Percentiles rank a stretch among this genome's conserved stretches.
These are phyloP conservation scores for Penicillium dipodomyicola DNA, from an alignment of 495 filamentous ascomycete species.

Conservation along the genomic window DNA sequence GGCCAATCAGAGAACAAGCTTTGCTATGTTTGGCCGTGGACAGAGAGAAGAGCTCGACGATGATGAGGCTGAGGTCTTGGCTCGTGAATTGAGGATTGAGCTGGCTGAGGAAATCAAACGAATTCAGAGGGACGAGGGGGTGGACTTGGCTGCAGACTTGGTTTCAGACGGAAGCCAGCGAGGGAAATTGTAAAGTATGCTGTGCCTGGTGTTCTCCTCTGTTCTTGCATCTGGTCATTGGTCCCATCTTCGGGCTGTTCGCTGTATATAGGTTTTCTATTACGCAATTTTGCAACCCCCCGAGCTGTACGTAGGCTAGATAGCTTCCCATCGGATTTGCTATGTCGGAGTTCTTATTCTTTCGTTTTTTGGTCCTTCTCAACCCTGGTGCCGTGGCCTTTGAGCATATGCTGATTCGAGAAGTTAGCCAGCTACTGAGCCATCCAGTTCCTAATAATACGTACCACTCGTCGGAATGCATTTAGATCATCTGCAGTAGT, in stretches of 20 bases:
- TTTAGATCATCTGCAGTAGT: conserved; percentile 74
- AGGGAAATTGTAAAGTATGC: conserved; percentile 27
- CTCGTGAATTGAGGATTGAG: conserved; percentile 57
- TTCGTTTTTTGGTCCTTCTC: conserved; percentile 6
- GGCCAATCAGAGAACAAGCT: conserved; percentile 51
- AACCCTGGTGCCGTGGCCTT: conserved; percentile 1
- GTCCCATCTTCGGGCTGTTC: neutral
- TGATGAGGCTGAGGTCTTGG: conserved; percentile 68
- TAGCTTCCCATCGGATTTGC: neutral
- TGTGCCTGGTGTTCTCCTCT: neutral
- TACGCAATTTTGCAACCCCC: neutral
- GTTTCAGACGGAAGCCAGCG: conserved; percentile 15
- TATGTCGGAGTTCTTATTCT: conserved; percentile 1
- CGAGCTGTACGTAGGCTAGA: neutral
- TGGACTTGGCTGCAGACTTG: conserved; percentile 37
- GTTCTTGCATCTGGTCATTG: neutral
- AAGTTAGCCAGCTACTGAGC: neutral
- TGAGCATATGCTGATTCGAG: conserved; percentile 21
- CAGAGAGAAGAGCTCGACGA: conserved; percentile 82
- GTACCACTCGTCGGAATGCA: conserved; percentile 64
- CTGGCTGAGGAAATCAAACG: conserved; percentile 55
- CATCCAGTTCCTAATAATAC: neutral
- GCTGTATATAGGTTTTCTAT: conserved; percentile 2
- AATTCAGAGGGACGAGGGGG: conserved; percentile 39
- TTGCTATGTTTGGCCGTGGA: conserved; percentile 80